Conservation (phyloP, 164 flowering plant genomes). For the Nelumbo lutea region DNA sequence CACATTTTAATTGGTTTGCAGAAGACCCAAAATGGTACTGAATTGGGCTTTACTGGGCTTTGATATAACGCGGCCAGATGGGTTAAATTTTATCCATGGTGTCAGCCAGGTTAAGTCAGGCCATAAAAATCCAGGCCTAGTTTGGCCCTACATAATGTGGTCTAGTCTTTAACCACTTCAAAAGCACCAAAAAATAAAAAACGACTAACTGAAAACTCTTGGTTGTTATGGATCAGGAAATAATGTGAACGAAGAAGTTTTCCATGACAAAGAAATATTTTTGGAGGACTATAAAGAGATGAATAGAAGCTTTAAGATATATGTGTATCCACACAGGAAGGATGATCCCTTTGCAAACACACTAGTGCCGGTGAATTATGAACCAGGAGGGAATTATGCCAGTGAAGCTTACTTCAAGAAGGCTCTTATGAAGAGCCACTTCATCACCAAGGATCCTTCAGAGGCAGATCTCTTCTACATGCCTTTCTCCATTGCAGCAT, state of each 20-base stretch:
- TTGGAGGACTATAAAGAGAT: slow-evolving; percentile 40
- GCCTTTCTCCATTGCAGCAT: slow-evolving; percentile 71
- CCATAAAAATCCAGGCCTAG: too few species aligned
- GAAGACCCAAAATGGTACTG: too few species aligned
- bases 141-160: too few species aligned
- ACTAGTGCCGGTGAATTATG: slow-evolving; percentile 48
- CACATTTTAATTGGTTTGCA: too few species aligned
- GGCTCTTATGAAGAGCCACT: slow-evolving; percentile 60
- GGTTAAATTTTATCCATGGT: too few species aligned
- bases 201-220: not conserved
- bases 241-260: slow-evolving; percentile 32
- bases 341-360: slow-evolving; percentile 62
- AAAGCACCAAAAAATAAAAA: not conserved
- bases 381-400: slow-evolving; percentile 80
- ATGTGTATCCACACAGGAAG: slow-evolving; percentile 47
- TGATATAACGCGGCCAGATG: too few species aligned
- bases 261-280: slow-evolving; percentile 63
- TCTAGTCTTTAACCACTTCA: too few species aligned
- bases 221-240: slow-evolving; percentile 42
- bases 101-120: too few species aligned
- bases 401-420: slow-evolving; percentile 85
- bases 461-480: slow-evolving; percentile 31
- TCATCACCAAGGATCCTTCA: slow-evolving; percentile 49
- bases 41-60: too few species aligned
- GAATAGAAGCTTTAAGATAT: too few species aligned